Evolutionary conservation across 2,329 filamentous ascomycete species (phyloP).

Genomic region (Trichophyton mentagrophytes): DNA sequence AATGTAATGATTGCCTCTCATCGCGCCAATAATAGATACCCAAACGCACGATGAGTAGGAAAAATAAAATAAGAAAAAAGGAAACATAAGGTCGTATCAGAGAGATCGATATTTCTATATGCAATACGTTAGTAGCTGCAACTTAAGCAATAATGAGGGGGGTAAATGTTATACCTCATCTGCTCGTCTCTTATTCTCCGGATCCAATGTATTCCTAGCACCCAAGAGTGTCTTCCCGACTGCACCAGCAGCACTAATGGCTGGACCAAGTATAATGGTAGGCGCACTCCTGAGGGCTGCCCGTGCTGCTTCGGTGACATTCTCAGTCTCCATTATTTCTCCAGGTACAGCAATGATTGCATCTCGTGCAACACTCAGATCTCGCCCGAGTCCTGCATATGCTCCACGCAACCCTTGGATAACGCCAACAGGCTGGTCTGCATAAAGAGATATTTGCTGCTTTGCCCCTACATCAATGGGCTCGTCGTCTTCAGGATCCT

Average conservation of each 20-base stretch:
- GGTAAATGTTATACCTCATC: slow-evolving; percentile 63
- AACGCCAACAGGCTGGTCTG: slow-evolving; percentile 83
- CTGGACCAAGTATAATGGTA: slow-evolving; percentile 83
- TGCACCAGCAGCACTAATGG: slow-evolving; percentile 78
- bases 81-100: slow-evolving; percentile 14
- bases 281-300: slow-evolving; percentile 71
- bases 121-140: slow-evolving; percentile 8
- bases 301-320: slow-evolving; percentile 64
- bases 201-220: slow-evolving; percentile 82
- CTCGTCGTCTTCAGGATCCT: slow-evolving; percentile 46
- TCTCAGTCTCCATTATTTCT: slow-evolving; percentile 76
- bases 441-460: slow-evolving; percentile 79
- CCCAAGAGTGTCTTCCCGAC: slow-evolving; percentile 83
- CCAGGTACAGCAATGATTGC: slow-evolving; percentile 90
- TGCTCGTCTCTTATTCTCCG: slow-evolving; percentile 62
- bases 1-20: not conserved
- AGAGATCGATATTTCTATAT: slow-evolving; percentile 34
- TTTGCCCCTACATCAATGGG: slow-evolving; percentile 49
- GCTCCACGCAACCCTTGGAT: slow-evolving; percentile 74
- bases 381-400: slow-evolving; percentile 68
- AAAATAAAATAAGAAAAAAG: not conserved
- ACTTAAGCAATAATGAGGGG: not conserved
- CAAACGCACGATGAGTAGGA: not conserved
- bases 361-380: slow-evolving; percentile 74
- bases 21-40: not conserved